Evolutionary conservation across 768 basidiomycete genomes (phyloP), one percentile per base, ranked within the genome.

Genomic region (Russula emetica): DNA sequence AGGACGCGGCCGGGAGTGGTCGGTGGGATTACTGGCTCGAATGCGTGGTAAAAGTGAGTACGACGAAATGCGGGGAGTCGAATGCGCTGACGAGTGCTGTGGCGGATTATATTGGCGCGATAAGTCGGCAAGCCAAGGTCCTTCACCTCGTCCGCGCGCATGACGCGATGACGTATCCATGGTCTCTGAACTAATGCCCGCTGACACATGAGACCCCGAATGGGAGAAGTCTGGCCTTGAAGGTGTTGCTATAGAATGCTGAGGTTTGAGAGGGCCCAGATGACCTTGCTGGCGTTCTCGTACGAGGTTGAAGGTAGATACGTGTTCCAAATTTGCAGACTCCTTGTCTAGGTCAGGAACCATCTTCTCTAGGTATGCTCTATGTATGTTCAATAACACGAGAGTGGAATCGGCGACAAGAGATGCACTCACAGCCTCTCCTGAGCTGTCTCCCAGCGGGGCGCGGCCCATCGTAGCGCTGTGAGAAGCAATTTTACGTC

Each of bases 371-470:
- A 67, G 44, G 64, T 58, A 58, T 11, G 63, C 9, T 13, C 66
- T 67, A 16, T 7, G 38, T 13, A 28, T 40, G 44, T 28, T 67
- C 32, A 57, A 53, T 1, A 44, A 50, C 53, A 56, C 3, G 32
- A 18, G 13, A 16, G n/a, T 5, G 2, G 24, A 22, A 28, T 51
- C 16, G 6, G 26, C 2, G 20, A 24, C 26, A 26, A 44, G 4
- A 38, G 32, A 50, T 11, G 7, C 10, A 7, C 63, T 53, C 47
- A 67, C 67, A 68, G 18, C 40, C 10, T 61, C 16, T 66, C 64
- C 32, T 62, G 56, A 1, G 66, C 68, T 0, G 53, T 64, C 42
- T 69, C 68, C 68, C 68, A 69, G 28, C 68, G 57, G 8, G 66
- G 60, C 14, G 42, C 56, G 0, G 66, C 68, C 66, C 68, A 67